Base-by-base conservation (phyloP, 495 filamentous ascomycete species). In the Terfezia claveryi region DNA sequence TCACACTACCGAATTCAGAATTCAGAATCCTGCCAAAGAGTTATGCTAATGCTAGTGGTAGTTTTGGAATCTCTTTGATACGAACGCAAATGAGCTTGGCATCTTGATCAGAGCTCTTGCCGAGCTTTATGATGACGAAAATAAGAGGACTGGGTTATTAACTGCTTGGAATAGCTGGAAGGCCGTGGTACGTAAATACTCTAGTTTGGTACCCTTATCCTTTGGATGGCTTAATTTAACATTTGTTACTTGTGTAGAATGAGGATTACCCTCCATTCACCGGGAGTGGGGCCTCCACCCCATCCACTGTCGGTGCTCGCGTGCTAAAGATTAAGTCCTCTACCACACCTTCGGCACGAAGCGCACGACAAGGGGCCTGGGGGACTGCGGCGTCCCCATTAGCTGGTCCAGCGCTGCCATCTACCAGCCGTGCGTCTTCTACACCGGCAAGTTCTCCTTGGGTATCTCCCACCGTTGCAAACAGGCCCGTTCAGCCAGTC, bases 151-250 rank as follows among this genome's bases (percentile, higher is more conserved):
- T 10, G 72, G 69, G 3, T 73, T 99, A 1, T 76, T 83, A 2
- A 82, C 78, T 59, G 80, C 87, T 5, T 96, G 87, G 89, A 83
- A 82, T 57, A 84, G 94, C 68, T 92, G 91, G 85, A 85, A 83
- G 12, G 87, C 85, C 10, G 85, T 89, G 62, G 55, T 59, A 58
- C 23, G 16, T 56, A 20, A 44, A 37, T 6, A 27, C 4, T 54
- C n/a, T 32, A n/a, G 11, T 23, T 20, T 1, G 14, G 38, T 7
- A 23, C 12, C 51, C 23, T 20, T 10, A 23, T 52, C 6, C 27
- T 32, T 32, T 7, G 27, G 27, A 32, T 32, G 27, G 27, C 2
- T 32, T 32, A 32, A 32, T 32, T 4, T 32, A 32, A 32, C 27
- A 32, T 4, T 2, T 32, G 27, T 32, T 32, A 8, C 52, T 27